These are phyloP conservation scores for Murraya koenigii DNA, from an alignment of 345 rosid species.

Conservation along the genomic window DNA sequence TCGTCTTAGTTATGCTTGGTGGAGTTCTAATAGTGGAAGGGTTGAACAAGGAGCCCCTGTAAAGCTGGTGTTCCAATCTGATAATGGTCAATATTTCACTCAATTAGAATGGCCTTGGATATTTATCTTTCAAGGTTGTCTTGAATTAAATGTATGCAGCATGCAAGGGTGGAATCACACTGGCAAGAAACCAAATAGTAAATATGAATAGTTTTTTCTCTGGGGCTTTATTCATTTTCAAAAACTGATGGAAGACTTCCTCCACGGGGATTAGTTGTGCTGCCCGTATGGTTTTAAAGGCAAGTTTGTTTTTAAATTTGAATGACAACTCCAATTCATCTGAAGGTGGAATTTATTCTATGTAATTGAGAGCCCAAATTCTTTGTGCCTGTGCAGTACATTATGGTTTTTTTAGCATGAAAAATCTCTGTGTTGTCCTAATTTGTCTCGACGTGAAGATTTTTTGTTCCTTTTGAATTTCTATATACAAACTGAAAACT, in stretches of 20 bases:
- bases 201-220: neutral
- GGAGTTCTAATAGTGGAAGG: too few species aligned
- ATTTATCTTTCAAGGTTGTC: too few species aligned
- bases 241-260: neutral
- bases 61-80: too few species aligned
- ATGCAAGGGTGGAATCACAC: neutral
- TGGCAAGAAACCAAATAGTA: neutral
- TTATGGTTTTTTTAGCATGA: neutral
- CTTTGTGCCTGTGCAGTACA: neutral
- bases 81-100: too few species aligned
- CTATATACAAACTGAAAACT: neutral
- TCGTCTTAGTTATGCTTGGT: neutral
- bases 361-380: neutral
- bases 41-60: too few species aligned
- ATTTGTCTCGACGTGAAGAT: neutral
- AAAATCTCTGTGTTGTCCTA: neutral
- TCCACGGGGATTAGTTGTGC: fast-evolving
- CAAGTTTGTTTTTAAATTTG: too few species aligned
- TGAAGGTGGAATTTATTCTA: neutral
- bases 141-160: too few species aligned
- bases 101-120: too few species aligned
- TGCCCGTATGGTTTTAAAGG: neutral
- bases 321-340: neutral
- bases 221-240: neutral
- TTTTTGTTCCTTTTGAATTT: neutral